Evolutionary conservation across 257 asterid genomes (phyloP), one percentile per base, ranked within the genome.

Genomic region (Solanum megistacrolobum): DNA sequence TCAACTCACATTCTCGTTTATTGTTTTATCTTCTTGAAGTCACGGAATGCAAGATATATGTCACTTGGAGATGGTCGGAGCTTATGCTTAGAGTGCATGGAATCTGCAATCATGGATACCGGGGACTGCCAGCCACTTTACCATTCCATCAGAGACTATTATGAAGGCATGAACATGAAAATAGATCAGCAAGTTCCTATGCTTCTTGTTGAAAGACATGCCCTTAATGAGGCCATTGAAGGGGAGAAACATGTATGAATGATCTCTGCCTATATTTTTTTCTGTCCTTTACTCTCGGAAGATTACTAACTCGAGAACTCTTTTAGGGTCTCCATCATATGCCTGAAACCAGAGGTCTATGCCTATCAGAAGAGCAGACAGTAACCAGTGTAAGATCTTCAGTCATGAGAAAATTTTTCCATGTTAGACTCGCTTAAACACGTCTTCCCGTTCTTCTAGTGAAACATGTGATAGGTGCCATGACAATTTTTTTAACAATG

Each of bases 101-200:
- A 97, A 90, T 96, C 97, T 3, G 98, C 99, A 36, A 94, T 97
- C 78, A 97, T 97, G 99, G 99, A 97, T 88, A 96, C 98, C 0
- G 98, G 98, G 27, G 99, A 97, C 85, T 96, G 99, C 89, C 98
- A 95, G 87, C 98, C 99, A 38, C 89, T 97, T 73, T 97, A 97
- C 92, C 98, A 93, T 90, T 76, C 98, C 87, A 96, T 97, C 68
- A 92, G 99, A 90, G 99, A 97, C 87, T 97, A 90, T 92, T 97
- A 96, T 14, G 99, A 97, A 92, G 99, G 99, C 89, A 94, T 97
- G 98, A 95, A 98, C 89, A 98, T 98, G 99, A 94, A 92, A 90
- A 94, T 98, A 21, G 93, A 93, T 82, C 99, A 98, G 89, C 96
- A 98, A 90, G 92, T 98, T 41, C 98, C 99, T 2, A 94, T 98